Percentiles rank a stretch among this genome's conserved stretches.
Conservation (phyloP, 1,284 basidiomycete genomes). For the Apiotrichum sp. region DNA sequence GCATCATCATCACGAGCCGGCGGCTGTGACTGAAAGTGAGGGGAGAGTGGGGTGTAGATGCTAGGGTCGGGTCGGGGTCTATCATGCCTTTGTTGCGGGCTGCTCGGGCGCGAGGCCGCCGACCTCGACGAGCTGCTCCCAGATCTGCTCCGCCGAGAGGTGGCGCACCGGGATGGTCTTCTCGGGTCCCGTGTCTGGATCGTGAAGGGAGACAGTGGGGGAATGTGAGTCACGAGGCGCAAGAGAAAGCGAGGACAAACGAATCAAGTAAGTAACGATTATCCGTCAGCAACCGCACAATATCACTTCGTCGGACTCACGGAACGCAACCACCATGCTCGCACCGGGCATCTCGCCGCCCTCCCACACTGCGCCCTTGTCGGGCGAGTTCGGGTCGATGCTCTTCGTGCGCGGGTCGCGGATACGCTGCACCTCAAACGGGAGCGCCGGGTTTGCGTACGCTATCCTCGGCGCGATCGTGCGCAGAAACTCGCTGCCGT, state of each 20-base stretch:
- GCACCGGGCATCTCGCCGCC: conserved; percentile 16
- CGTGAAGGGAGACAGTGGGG: not conserved
- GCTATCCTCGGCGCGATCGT: conserved; percentile 34
- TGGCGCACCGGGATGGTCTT: conserved; percentile 23
- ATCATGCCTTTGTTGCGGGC: not conserved
- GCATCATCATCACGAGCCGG: conserved; percentile 8
- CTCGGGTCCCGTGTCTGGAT: conserved; percentile 16
- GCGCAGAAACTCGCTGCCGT: conserved; percentile 32
- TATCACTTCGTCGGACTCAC: conserved; percentile 16
- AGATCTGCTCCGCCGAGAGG: conserved; percentile 23
- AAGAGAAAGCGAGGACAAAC: not conserved
- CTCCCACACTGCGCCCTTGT: conserved; percentile 14
- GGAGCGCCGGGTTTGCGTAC: conserved; percentile 36
- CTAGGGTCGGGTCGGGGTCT: not conserved
- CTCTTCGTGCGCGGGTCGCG: conserved; percentile 24
- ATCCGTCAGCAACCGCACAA: too few species aligned
- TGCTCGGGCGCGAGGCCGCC: not conserved
- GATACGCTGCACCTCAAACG: conserved; percentile 26
- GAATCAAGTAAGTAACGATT: not conserved
- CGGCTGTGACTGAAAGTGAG: not conserved
- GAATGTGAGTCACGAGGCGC: too few species aligned
- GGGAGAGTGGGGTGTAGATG: not conserved
- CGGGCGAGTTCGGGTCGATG: conserved; percentile 21
- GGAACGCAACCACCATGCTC: conserved; percentile 24
- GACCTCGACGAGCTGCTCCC: conserved; percentile 16